Conservation (phyloP, 345 rosid genomes). For the Barbarea vulgaris region DNA sequence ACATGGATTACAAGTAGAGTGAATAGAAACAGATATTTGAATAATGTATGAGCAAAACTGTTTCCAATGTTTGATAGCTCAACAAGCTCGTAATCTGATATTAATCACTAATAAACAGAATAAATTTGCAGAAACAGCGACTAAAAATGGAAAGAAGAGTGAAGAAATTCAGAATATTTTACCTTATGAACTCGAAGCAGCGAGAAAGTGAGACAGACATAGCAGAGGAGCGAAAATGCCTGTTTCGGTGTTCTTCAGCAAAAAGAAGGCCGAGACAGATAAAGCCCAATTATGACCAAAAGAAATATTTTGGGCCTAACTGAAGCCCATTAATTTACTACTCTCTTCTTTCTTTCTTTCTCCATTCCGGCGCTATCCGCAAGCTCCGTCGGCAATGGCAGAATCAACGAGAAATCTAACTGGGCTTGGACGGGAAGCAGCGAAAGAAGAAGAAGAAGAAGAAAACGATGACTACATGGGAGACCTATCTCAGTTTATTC, state of each 20-base stretch:
- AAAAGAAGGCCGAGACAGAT: not conserved
- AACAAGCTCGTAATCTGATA: no score
- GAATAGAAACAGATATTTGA: not conserved
- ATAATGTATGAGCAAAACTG: not conserved
- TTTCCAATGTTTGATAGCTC: no score
- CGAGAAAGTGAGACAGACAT: not conserved
- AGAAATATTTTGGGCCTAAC: not conserved
- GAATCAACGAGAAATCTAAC: conserved; percentile 36
- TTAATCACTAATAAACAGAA: not conserved
- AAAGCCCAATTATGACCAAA: conserved; percentile 12
- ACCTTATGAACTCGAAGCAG: not conserved
- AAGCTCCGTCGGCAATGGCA: conserved; percentile 36
- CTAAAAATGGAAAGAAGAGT: not conserved
- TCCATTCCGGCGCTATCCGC: not conserved
- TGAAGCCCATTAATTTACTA: not conserved
- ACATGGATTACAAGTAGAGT: not conserved
- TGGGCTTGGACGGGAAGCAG: conserved; percentile 30
- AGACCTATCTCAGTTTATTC: conserved; percentile 74
- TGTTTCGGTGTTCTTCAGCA: not conserved
- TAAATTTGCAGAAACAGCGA: no score
- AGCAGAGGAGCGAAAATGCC: not conserved
- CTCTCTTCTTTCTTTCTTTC: not conserved
- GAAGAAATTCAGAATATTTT: not conserved
- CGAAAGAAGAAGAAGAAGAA: conserved; percentile 33
- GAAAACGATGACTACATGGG: conserved; percentile 92